These are phyloP conservation scores for Dioscorea cayenensis DNA, from an alignment of 116 monocot genomes.

Conservation along the genomic window DNA sequence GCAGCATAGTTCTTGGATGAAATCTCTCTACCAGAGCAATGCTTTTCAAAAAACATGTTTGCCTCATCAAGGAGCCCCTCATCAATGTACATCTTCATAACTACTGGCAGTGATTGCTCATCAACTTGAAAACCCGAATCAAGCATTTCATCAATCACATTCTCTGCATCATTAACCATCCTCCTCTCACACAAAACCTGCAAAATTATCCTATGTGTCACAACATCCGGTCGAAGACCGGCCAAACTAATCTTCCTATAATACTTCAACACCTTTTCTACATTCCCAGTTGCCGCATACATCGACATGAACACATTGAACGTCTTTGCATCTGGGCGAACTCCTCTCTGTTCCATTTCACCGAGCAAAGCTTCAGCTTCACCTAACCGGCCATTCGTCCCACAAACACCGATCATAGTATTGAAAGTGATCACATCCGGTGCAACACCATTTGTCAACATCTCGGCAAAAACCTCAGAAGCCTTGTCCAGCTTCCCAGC, in stretches of 20 bases:
- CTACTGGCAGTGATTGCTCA: constrained; percentile 59
- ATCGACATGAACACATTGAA: constrained; percentile 77
- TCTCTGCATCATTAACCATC: constrained; percentile 56
- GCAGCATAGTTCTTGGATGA: constrained; percentile 68
- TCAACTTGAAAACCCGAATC: constrained; percentile 25
- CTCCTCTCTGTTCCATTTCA: constrained; percentile 63
- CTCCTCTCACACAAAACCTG: constrained; percentile 43
- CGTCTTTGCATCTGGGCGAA: constrained; percentile 60
- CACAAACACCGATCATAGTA: constrained; percentile 69
- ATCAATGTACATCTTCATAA: constrained; percentile 64
- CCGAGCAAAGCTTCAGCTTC: constrained; percentile 58
- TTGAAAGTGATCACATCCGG: constrained; percentile 76
- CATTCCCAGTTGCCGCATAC: constrained; percentile 29
- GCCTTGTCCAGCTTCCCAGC: constrained; percentile 64
- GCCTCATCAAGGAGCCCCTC: constrained; percentile 54
- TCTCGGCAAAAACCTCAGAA: constrained; percentile 51
- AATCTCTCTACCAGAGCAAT: constrained; percentile 34
- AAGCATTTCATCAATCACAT: constrained; percentile 45
- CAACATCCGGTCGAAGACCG: constrained; percentile 50
- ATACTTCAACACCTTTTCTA: constrained; percentile 20
- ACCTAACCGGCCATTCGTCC: constrained; percentile 28
- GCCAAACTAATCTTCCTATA: constrained; percentile 34
- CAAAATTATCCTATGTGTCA: constrained; percentile 58
- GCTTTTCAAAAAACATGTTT: constrained; percentile 42
- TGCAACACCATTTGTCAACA: constrained; percentile 44